Evolutionary conservation across 257 asterid species (phyloP).

Genomic region (Eucommia ulmoides): DNA sequence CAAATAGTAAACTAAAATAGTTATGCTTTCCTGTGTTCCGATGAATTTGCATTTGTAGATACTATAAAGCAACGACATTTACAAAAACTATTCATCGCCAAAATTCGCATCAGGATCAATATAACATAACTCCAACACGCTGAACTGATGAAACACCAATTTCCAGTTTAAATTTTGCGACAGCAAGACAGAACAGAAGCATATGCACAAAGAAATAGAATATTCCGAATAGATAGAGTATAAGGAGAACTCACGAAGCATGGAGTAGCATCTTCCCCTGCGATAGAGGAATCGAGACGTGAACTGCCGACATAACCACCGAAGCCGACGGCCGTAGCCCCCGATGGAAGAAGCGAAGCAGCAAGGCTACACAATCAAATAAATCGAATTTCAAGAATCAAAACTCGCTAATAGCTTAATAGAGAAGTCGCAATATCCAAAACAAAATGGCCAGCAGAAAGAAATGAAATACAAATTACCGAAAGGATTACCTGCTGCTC

Average conservation of each 20-base stretch:
- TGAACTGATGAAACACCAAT: no score
- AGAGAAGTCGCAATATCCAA: neutral
- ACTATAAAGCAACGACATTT: no score
- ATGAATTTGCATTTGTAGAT: no score
- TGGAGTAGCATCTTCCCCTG: slow-evolving; percentile 48
- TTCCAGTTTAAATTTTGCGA: no score
- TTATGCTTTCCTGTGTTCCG: no score
- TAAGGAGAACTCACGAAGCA: slow-evolving; percentile 27
- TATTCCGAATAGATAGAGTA: no score
- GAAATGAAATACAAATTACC: neutral
- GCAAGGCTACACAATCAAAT: slow-evolving; percentile 46
- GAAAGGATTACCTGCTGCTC: slow-evolving; percentile 73
- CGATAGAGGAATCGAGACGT: slow-evolving; percentile 55
- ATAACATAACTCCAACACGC: no score
- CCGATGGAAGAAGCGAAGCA: slow-evolving; percentile 84
- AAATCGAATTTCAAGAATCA: neutral
- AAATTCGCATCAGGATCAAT: no score
- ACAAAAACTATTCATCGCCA: no score
- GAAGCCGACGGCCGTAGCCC: slow-evolving; percentile 61
- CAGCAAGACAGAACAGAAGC: no score
- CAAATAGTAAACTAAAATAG: no score
- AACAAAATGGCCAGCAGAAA: slow-evolving; percentile 1
- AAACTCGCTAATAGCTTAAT: neutral
- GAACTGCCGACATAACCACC: slow-evolving; percentile 94
- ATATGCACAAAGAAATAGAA: no score